Evolutionary conservation across 768 basidiomycete genomes (phyloP).

Genomic region (Tricholoma matsutake): DNA sequence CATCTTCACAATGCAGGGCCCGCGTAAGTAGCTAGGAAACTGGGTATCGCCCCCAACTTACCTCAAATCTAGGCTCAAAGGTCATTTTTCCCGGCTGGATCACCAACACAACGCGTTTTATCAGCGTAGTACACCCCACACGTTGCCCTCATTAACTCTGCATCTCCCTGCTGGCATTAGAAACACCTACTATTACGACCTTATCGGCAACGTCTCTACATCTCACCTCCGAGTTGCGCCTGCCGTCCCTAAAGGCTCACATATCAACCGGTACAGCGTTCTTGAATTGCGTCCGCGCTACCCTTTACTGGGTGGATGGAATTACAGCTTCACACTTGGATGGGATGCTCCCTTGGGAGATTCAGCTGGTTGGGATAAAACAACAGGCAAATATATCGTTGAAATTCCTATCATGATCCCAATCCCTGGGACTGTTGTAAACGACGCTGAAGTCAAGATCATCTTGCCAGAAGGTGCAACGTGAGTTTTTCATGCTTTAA

Average conservation of each 20-base stretch:
- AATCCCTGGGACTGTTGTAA: slow-evolving; percentile 75
- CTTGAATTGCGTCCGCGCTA: slow-evolving; percentile 88
- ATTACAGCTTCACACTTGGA: slow-evolving; percentile 91
- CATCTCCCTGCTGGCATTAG: slow-evolving; percentile 81
- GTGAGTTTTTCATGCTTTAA: slow-evolving; percentile 46
- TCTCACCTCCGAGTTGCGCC: slow-evolving; percentile 76
- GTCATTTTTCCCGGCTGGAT: slow-evolving; percentile 90
- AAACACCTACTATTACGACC: slow-evolving; percentile 86
- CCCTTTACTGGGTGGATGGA: slow-evolving; percentile 96
- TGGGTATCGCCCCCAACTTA: not conserved
- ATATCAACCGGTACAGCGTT: slow-evolving; percentile 53
- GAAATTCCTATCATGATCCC: slow-evolving; percentile 85
- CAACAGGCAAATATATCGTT: slow-evolving; percentile 64
- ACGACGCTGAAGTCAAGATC: slow-evolving; percentile 75
- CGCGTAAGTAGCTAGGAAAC: slow-evolving; percentile 48
- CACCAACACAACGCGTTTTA: slow-evolving; percentile 77
- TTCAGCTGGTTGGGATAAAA: slow-evolving; percentile 61
- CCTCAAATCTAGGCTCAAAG: slow-evolving; percentile 66
- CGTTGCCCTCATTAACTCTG: slow-evolving; percentile 69
- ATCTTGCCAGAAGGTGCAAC: slow-evolving; percentile 93
- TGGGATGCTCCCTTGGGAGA: slow-evolving; percentile 88
- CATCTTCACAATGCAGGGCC: slow-evolving; percentile 88
- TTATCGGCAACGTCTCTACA: slow-evolving; percentile 95
- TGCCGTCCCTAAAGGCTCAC: slow-evolving; percentile 55
- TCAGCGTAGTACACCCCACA: slow-evolving; percentile 62